These are phyloP conservation scores for Closterium sp. DNA, from an alignment of 139 green algal genomes.

Conservation along the genomic window DNA sequence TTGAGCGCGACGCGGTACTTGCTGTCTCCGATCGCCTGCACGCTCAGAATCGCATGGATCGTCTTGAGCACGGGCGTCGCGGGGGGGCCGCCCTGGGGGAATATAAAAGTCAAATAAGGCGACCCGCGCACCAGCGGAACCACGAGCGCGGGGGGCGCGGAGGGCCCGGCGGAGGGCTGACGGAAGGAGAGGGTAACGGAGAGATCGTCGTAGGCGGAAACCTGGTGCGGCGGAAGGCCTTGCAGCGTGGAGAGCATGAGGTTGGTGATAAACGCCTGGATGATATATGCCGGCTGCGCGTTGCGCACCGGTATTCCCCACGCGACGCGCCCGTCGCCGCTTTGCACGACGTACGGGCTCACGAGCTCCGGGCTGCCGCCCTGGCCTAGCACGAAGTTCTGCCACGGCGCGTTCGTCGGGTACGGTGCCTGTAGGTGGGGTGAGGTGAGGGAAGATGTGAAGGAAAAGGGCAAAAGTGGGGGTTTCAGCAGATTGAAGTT, in stretches of 20 bases:
- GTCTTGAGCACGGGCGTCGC: slow-evolving; percentile 12
- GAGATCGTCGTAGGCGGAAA: slow-evolving; percentile 29
- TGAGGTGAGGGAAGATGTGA: too few relatives aligned
- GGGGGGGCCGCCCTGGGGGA: background rate
- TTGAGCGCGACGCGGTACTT: slow-evolving; percentile 11
- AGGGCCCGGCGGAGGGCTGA: background rate
- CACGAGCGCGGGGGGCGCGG: background rate
- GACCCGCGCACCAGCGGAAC: slow-evolving; percentile 11
- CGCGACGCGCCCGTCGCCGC: background rate
- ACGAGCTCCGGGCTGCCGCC: slow-evolving; percentile 21
- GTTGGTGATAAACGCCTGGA: slow-evolving; percentile 24
- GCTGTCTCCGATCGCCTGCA: background rate
- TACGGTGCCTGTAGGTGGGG: slow-evolving; percentile 29
- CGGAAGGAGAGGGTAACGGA: slow-evolving; percentile 12
- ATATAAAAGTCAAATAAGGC: slow-evolving; percentile 29
- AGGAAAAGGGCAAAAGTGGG: background rate
- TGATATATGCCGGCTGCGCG: background rate
- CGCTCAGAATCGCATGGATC: background rate
- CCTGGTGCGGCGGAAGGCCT: background rate
- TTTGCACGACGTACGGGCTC: slow-evolving; percentile 7
- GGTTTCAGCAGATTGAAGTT: too few relatives aligned
- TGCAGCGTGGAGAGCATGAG: slow-evolving; percentile 14
- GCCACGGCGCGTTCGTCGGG: slow-evolving; percentile 33
- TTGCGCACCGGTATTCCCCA: background rate
- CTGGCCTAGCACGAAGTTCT: slow-evolving; percentile 38